Conservation (phyloP, 2,329 filamentous ascomycete species). For the Aureobasidium leucospermi region DNA sequence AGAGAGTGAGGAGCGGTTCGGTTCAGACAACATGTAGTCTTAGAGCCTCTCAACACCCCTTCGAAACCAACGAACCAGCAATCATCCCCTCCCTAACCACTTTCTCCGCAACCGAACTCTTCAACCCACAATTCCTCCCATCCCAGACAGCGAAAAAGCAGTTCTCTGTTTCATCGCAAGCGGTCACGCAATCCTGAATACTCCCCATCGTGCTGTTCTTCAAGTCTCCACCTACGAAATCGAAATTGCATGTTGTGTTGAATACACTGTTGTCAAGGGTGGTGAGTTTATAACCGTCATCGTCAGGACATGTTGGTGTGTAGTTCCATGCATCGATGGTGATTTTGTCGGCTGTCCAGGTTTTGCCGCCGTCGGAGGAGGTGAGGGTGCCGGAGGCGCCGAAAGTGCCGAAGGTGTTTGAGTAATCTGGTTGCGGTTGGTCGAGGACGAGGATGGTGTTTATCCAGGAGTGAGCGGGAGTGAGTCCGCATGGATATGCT, state of each 20-base stretch:
- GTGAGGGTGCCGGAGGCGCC: neutral
- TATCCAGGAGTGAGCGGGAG: constrained; percentile 29
- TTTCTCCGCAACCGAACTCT: neutral
- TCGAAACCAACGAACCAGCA: neutral
- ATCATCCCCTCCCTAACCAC: neutral
- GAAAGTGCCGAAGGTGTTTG: constrained; percentile 29
- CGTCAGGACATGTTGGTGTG: neutral
- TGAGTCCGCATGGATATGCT: neutral
- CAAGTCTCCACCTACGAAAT: neutral
- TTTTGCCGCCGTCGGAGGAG: neutral
- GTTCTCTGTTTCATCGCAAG: neutral
- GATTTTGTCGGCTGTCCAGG: neutral
- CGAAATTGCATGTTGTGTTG: neutral
- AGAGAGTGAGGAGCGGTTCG: too few species aligned
- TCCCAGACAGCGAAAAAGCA: neutral
- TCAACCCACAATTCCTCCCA: neutral
- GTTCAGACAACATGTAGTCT: too few species aligned
- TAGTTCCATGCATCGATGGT: neutral
- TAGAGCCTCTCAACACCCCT: neutral
- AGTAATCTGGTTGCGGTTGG: constrained; percentile 32
- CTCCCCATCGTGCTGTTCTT: neutral
- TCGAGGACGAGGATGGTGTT: constrained; percentile 33
- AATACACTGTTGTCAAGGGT: neutral
- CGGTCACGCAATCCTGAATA: neutral
- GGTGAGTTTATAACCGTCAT: neutral